Evolutionary conservation across 2,329 filamentous ascomycete species (phyloP), one percentile per base, ranked within the genome.

Genomic region (Fusarium sororula): DNA sequence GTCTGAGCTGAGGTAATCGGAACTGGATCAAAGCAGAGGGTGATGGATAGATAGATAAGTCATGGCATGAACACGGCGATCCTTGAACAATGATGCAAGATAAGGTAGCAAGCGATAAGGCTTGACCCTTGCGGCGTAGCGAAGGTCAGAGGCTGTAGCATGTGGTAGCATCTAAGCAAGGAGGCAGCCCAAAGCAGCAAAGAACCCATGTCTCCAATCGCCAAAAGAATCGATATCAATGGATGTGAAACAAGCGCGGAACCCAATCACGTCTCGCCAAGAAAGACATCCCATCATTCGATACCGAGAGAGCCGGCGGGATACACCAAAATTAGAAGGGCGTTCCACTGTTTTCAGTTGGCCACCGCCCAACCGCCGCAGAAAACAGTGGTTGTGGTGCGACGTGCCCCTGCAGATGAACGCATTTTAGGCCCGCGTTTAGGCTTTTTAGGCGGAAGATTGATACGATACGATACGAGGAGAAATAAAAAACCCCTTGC

Each of bases 1-100:
- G 87, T 90, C 88, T 91, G 89, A 91, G 89, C 87, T 84, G 74
- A 77, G 42, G 24, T 35, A 38, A 51, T 53, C 26, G 44, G 28
- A 38, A 57, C 62, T 26, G 51, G 17, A 28, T 39, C 26, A 50
- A 32, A 24, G 39, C 26, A 38, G 63, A 26, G 42, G 44, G 48
- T 42, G 28, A 47, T 51, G 24, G 61, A 67, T 53, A 45, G 51
- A 67, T 67, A 51, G 30, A 67, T 51, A 42, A 14, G 54, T 63
- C n/a, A 71, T 67, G 48, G 58, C 70, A 71, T 74, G 48, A 63
- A 59, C 30, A 51, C 37, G 35, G 44, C 48, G 66, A 71, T 44
- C 53, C 39, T 55, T 60, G 47, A 42, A 48, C 26, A 57, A 65
- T 38, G 39, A 58, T 70, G 60, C 70, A 57, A 37, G 38, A 65